Evolutionary conservation across 768 basidiomycete genomes (phyloP).

Genomic region (Melanogaster broomeanus): DNA sequence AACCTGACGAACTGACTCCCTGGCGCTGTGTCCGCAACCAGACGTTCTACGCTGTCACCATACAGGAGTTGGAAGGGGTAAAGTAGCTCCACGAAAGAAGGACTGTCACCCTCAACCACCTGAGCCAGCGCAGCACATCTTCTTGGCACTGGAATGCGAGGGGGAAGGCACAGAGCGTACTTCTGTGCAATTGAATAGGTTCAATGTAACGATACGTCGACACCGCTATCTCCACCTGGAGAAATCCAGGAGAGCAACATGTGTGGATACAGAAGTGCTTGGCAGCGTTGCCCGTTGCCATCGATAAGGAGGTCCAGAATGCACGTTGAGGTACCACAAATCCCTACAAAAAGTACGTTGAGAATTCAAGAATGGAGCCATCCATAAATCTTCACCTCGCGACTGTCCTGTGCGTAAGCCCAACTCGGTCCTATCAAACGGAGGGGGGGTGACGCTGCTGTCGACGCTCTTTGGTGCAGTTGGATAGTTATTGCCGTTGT

Average conservation of each 20-base stretch:
- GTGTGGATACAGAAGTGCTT: slow-evolving; percentile 80
- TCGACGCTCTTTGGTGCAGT: slow-evolving; percentile 30
- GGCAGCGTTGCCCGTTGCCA: slow-evolving; percentile 87
- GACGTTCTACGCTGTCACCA: slow-evolving; percentile 82
- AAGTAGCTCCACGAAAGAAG: slow-evolving; percentile 65
- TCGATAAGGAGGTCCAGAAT: slow-evolving; percentile 72
- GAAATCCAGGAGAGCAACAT: slow-evolving; percentile 88
- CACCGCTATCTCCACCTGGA: slow-evolving; percentile 77
- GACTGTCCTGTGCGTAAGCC: slow-evolving; percentile 42
- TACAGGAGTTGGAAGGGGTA: slow-evolving; percentile 93
- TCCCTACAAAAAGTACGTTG: slow-evolving; percentile 51
- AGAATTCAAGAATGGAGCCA: slow-evolving; percentile 3
- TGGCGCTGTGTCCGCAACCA: slow-evolving; percentile 87
- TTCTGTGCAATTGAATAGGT: slow-evolving; percentile 83
- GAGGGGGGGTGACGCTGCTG: slow-evolving; percentile 41
- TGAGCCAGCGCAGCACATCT: slow-evolving; percentile 81
- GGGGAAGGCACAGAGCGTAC: slow-evolving; percentile 84
- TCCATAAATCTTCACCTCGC: slow-evolving; percentile 40
- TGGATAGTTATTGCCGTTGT: slow-evolving; percentile 10
- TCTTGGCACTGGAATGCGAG: slow-evolving; percentile 74
- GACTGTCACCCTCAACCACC: slow-evolving; percentile 41
- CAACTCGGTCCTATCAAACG: slow-evolving; percentile 49
- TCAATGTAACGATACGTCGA: slow-evolving; percentile 86
- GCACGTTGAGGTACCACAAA: slow-evolving; percentile 93
- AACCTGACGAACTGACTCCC: slow-evolving; percentile 90